Evolutionary conservation across 805 yeast species (phyloP), one percentile per base, ranked within the genome.

Genomic region (Wickerhamomyces alni): DNA sequence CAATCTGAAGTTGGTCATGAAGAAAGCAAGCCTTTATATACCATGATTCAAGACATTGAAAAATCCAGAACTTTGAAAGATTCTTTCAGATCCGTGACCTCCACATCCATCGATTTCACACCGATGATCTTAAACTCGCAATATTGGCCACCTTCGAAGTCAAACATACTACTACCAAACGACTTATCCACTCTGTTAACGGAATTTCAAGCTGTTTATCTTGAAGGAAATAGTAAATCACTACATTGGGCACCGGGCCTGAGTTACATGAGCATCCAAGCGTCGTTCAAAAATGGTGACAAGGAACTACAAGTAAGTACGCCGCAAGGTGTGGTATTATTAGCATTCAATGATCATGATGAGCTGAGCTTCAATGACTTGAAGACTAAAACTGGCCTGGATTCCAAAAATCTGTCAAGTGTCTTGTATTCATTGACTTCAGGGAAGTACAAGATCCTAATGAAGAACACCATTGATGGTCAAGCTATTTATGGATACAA

Each of bases 391-490:
- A 39, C 50, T 3, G 40, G 35, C 6, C 33, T 55, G 33, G 52
- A 49, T n/a, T 35, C 48, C 2, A 39, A 24, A 24, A 38, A 38
- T 4, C 29, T 54, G 3, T 41, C 49, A 3, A 38, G 53, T 31
- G 42, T 44, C 0, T 30, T 54, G n/a, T 46, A 52, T 35, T 56
- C 61, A 0, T 38, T 56, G n/a, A 46, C 50, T 2, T 42, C 37
- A 11, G 54, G 53, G 6, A 51, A 43, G 36, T 43, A 45, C 31
- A 48, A 46, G 22, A 36, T 55, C 3, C 27, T 55, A 33, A n/a
- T 33, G 10, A 50, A 47, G 29, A 8, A 7, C 15, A 28, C 31
- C n/a, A 12, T 15, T 5, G 7, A 28, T 16, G 39, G 33, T 17
- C 27, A 33, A 5, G 46, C 39, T 2, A 42, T 35, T 17, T 46